These are phyloP conservation scores for Boeremia lycopersici DNA, from an alignment of 2,329 filamentous ascomycete species.

Conservation along the genomic window DNA sequence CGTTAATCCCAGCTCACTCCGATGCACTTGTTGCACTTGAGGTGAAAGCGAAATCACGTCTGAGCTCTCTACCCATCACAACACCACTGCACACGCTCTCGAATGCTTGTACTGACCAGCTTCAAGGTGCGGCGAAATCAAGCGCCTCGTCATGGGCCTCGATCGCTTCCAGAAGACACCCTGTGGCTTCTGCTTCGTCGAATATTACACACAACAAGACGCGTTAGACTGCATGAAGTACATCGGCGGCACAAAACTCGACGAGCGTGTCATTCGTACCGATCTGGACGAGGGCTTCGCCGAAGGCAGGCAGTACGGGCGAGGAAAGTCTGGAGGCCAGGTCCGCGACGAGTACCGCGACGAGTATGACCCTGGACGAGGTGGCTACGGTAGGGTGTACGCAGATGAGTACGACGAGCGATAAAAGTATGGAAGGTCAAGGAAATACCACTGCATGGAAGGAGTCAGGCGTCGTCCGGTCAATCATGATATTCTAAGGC, in stretches of 20 bases:
- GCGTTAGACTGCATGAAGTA: constrained; percentile 99
- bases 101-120: not conserved
- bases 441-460: constrained; percentile 21
- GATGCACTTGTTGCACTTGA: constrained; percentile 83
- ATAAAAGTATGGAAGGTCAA: constrained; percentile 5
- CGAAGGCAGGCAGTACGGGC: constrained; percentile 93
- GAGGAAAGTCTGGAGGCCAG: constrained; percentile 94
- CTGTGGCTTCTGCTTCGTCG: constrained; percentile 98
- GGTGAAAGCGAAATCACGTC: constrained; percentile 78
- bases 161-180: constrained; percentile 97
- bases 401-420: constrained; percentile 42
- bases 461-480: constrained; percentile 25
- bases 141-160: constrained; percentile 95
- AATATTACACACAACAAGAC: constrained; percentile 98
- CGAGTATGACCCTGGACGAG: constrained; percentile 93
- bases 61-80: constrained; percentile 44
- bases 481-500: constrained; percentile 4
- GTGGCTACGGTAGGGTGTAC: constrained; percentile 78
- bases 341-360: constrained; percentile 97
- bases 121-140: constrained; percentile 81
- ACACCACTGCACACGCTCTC: constrained; percentile 42
- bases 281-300: constrained; percentile 95
- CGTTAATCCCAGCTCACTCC: constrained; percentile 99
- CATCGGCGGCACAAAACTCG: constrained; percentile 94
- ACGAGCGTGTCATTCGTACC: constrained; percentile 94